Base-by-base conservation (phyloP, 1,284 basidiomycete species). In the Cystobasidium pallidum region DNA sequence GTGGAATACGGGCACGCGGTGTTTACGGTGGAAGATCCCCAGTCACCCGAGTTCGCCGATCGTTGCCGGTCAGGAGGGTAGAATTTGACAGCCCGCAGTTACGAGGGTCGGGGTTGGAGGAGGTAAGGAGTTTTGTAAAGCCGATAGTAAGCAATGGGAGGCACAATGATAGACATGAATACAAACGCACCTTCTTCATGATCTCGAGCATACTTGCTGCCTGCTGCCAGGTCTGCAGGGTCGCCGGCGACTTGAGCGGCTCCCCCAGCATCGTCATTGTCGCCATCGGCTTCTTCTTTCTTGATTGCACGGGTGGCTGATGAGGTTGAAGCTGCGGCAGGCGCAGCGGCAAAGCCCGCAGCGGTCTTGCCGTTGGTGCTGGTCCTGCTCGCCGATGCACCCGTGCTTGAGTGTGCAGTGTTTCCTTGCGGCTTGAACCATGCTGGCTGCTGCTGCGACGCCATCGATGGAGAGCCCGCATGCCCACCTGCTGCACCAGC, bases 161-260 rank as follows among this genome's bases (percentile, higher is more conserved):
- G n/a, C n/a, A n/a, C n/a, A n/a, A n/a, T n/a, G n/a, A n/a, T n/a
- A n/a, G n/a, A n/a, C n/a, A n/a, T n/a, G n/a, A n/a, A n/a, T n/a
- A n/a, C 28, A 24, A 13, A 51, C 62, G 15, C 45, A 65, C 62
- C 62, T 34, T 65, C 62, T 51, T 65, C 62, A 30, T 17, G 11
- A 17, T 43, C 62, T 30, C 21, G 36, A 32, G 24, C 45, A 49
- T 21, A 19, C 24, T 47, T 51, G 32, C 28, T 34, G 4, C 26
- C 26, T 8, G 4, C 21, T 0, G 41, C 26, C 32, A 8, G 57
- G 21, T 36, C 57, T 61, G 36, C 19, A 11, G 34, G 19, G 17
- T 65, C 62, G 26, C 3, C 45, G 62, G 17, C 34, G 47, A 19
- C 26, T 24, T 52, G 15, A 32, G 32, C 62, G 28, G 47, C 26